Conservation (phyloP, 2,329 filamentous ascomycete species). For the Aspergillus alliaceus region DNA sequence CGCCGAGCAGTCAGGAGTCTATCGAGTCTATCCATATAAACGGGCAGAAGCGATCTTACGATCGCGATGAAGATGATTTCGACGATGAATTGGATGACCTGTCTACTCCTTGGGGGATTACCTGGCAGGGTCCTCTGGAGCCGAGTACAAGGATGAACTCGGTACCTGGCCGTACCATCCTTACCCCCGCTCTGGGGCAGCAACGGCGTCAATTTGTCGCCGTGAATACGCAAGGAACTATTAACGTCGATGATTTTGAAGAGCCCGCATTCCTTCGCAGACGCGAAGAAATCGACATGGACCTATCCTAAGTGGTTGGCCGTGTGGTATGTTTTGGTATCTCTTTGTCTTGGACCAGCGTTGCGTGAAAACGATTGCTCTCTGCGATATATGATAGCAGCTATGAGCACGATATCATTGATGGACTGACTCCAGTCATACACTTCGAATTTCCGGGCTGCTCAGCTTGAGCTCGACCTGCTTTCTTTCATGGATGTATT, state of each 20-base stretch:
- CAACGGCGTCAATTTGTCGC: constrained; percentile 27
- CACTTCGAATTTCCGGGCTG: background rate
- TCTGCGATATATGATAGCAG: background rate
- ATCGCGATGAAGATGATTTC: constrained; percentile 39
- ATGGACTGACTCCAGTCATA: background rate
- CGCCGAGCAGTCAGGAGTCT: constrained; percentile 42
- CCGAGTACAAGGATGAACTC: background rate
- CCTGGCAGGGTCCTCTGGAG: background rate
- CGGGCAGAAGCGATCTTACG: constrained; percentile 46
- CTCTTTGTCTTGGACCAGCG: background rate
- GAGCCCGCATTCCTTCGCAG: constrained; percentile 46
- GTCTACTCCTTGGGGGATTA: background rate
- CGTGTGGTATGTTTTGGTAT: too few relatives aligned
- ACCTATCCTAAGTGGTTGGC: constrained; percentile 14
- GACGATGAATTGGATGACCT: constrained; percentile 19
- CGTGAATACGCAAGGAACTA: constrained; percentile 13
- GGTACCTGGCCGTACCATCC: constrained; percentile 27
- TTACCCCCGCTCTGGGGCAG: constrained; percentile 32
- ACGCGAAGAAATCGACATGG: constrained; percentile 40
- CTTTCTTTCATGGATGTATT: too few relatives aligned
- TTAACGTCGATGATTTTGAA: constrained; percentile 46
- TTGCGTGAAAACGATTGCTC: background rate
- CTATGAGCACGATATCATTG: background rate
- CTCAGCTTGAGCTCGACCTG: background rate
- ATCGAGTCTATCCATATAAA: constrained; percentile 24